phyloP scores from a whole-genome alignment of 257 asterid genomes.

The Prunella vulgaris region DNA sequence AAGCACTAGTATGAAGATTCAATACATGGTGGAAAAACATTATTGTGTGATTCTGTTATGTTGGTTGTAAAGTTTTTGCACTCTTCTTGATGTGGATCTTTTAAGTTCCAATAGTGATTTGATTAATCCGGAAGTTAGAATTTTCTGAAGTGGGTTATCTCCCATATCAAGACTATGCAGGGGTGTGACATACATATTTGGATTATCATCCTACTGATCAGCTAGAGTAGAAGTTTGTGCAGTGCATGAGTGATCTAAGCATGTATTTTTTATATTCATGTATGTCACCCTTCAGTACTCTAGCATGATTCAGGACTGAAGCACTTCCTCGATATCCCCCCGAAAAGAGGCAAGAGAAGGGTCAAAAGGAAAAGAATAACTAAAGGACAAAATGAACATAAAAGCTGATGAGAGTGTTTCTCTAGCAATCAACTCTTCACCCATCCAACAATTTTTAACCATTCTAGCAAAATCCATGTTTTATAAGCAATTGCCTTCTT shows the following conservation, averaged over 20 bases:
- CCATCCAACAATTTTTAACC: conserved; percentile 10
- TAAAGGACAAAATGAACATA: not conserved
- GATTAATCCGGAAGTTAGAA: not conserved
- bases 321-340: not conserved
- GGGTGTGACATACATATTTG: not conserved
- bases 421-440: conserved; percentile 16
- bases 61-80: not conserved
- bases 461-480: conserved; percentile 21
- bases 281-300: not conserved
- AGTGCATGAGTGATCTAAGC: conserved; percentile 11
- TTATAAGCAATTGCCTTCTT: conserved; percentile 8
- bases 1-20: conserved; percentile 1
- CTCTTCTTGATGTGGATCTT: not conserved
- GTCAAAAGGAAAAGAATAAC: not conserved
- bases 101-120: not conserved
- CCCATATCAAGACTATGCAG: conserved; percentile 3
- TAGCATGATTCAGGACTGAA: conserved; percentile 8
- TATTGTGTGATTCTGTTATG: conserved; percentile 1
- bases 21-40: not conserved
- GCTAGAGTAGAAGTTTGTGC: conserved; percentile 9
- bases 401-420: conserved; percentile 14
- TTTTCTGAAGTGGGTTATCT: conserved; percentile 13
- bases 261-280: conserved; percentile 13
- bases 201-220: conserved; percentile 11
- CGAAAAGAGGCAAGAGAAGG: not conserved